A percentile compares a stretch with the other conserved stretches of the same genome.
Conservation (phyloP, 371 early-diverging fungal genomes). For the Batkoa obscura region DNA sequence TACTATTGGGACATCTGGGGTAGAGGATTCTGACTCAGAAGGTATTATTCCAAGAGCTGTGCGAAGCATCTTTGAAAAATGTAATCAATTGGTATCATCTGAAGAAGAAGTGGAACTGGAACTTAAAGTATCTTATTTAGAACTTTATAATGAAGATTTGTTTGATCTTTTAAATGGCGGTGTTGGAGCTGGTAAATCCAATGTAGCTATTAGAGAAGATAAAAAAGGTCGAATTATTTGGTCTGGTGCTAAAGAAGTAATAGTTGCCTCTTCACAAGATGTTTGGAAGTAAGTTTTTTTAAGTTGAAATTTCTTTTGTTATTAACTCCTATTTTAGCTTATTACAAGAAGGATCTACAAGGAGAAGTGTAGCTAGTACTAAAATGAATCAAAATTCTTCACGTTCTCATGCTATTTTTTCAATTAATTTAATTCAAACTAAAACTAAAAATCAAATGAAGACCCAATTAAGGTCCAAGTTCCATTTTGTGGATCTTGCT, state of each 20-base stretch:
- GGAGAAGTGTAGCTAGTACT: constrained; percentile 87
- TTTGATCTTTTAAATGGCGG: constrained; percentile 45
- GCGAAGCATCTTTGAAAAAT: neutral
- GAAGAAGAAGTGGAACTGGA: constrained; percentile 13
- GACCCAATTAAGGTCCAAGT: constrained; percentile 38
- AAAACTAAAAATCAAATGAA: neutral
- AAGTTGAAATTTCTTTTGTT: too few relatives aligned
- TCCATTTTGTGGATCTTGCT: constrained; percentile 93
- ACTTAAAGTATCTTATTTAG: constrained; percentile 52
- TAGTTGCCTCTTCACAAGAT: constrained; percentile 47
- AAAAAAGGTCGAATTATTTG: constrained; percentile 66
- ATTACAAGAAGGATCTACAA: constrained; percentile 39
- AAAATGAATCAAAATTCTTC: constrained; percentile 93
- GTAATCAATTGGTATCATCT: neutral
- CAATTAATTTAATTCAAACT: constrained; percentile 25
- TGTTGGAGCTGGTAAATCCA: neutral
- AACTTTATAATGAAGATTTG: constrained; percentile 95
- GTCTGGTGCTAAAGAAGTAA: constrained; percentile 70
- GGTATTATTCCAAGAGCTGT: constrained; percentile 6
- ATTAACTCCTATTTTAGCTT: neutral
- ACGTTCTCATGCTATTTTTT: constrained; percentile 96
- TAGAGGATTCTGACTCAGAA: neutral
- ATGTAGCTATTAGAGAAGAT: constrained; percentile 64
- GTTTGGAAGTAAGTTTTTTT: constrained; percentile 11
- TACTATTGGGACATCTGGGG: constrained; percentile 85